These are phyloP conservation scores for Pythium dissotocum DNA, from an alignment of 352 stramenopile genomes.

Conservation along the genomic window DNA sequence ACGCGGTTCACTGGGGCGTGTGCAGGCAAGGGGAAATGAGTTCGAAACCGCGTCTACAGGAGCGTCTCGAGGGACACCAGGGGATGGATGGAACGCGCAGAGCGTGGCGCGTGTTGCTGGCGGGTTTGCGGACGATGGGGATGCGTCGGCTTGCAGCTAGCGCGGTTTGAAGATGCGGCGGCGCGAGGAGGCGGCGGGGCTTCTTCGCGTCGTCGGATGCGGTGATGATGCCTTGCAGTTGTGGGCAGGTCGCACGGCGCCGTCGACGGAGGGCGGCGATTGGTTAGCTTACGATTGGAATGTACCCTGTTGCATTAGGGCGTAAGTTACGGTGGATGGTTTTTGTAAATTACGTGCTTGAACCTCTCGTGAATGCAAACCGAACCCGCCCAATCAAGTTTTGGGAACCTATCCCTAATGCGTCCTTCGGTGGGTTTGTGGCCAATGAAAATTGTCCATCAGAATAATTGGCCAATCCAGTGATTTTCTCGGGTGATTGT, in stretches of 20 bases:
- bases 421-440: not conserved
- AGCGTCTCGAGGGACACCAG: not conserved
- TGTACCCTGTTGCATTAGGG: conserved; percentile 8
- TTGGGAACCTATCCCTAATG: not conserved
- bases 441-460: not conserved
- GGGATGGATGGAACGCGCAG: not conserved
- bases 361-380: conserved; percentile 35
- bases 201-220: not conserved
- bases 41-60: not conserved
- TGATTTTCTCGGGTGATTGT: not conserved
- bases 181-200: not conserved
- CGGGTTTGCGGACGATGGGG: not conserved
- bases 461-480: not conserved
- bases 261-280: conserved; percentile 16
- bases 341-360: conserved; percentile 33
- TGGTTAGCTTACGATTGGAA: conserved; percentile 21
- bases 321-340: conserved; percentile 19
- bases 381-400: conserved; percentile 25
- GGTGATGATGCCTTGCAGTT: conserved; percentile 24
- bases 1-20: not conserved
- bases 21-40: not conserved
- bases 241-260: conserved; percentile 1
- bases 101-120: not conserved
- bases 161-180: conserved; percentile 1
- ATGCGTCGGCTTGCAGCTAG: conserved; percentile 4